Evolutionary conservation across 331 rosid genomes (phyloP).

Genomic region (Malus hybrid): DNA sequence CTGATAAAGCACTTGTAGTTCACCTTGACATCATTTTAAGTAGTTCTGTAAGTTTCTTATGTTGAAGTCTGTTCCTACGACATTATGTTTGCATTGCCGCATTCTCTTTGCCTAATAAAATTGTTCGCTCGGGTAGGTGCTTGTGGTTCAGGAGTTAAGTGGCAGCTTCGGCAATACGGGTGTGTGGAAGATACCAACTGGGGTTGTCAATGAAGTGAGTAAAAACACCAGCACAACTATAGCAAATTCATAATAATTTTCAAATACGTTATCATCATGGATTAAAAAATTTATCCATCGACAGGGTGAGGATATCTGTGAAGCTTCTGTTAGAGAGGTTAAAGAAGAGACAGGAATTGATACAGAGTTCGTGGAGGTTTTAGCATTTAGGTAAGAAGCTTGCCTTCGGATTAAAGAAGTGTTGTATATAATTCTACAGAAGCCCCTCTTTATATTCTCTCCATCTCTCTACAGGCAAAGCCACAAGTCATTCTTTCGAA

Average conservation of each 20-base stretch:
- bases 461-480: slow-evolving; percentile 44
- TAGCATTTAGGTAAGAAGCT: slow-evolving; percentile 64
- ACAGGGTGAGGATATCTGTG: slow-evolving; percentile 74
- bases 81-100: neutral
- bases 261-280: neutral
- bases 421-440: neutral
- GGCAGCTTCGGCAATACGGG: slow-evolving; percentile 61
- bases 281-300: neutral
- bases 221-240: neutral
- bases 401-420: neutral
- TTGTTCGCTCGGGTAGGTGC: slow-evolving; percentile 35
- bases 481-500: slow-evolving; percentile 50
- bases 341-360: slow-evolving; percentile 89
- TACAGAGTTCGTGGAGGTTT: slow-evolving; percentile 61
- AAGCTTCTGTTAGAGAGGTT: slow-evolving; percentile 77
- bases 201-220: slow-evolving; percentile 63
- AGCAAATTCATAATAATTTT: neutral
- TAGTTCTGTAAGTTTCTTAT: neutral
- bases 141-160: slow-evolving; percentile 70
- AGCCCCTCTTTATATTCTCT: neutral
- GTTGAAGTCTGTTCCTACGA: neutral
- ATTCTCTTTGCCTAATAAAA: neutral
- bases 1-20: neutral
- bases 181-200: slow-evolving; percentile 85
- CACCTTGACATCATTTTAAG: neutral